phyloP scores from a whole-genome alignment of 2,329 filamentous ascomycete species.

The Hypoxylon sp. region DNA sequence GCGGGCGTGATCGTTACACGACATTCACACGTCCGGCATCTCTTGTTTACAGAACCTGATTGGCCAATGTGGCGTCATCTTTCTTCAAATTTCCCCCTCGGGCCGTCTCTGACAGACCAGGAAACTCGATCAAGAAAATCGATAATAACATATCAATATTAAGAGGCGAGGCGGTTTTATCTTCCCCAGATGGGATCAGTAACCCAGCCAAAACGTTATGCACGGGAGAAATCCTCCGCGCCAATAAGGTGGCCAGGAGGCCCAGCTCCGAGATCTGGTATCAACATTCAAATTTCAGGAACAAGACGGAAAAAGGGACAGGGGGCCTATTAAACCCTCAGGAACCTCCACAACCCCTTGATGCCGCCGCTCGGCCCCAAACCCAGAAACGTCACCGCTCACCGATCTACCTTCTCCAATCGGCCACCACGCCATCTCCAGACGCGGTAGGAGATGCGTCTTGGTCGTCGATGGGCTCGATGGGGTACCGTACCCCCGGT shows the following conservation, averaged over 20 bases:
- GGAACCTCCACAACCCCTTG: conserved; percentile 16
- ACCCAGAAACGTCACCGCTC: conserved; percentile 16
- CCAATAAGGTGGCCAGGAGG: conserved; percentile 22
- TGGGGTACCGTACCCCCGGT: not conserved
- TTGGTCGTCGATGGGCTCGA: too few species aligned
- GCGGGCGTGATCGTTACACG: not conserved
- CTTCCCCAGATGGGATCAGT: conserved; percentile 19
- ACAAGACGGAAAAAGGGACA: conserved; percentile 9
- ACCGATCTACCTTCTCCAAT: conserved; percentile 11
- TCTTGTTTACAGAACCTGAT: not conserved
- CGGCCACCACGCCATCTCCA: not conserved
- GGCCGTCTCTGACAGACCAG: conserved; percentile 2
- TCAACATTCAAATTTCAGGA: conserved; percentile 21
- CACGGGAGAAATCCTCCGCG: conserved; percentile 32
- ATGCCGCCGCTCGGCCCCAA: conserved; percentile 26
- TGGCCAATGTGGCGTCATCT: conserved; percentile 16
- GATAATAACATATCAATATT: conserved; percentile 16
- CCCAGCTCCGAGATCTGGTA: conserved; percentile 11
- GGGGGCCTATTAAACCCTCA: conserved; percentile 8
- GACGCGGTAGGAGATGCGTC: not conserved
- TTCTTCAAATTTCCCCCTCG: not conserved
- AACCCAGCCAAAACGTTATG: conserved; percentile 21
- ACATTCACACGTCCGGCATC: not conserved
- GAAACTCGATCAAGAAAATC: conserved; percentile 1
- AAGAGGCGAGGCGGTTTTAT: conserved; percentile 18